Conservation (phyloP, 495 filamentous ascomycete genomes). For the Durotheca rogersii region DNA sequence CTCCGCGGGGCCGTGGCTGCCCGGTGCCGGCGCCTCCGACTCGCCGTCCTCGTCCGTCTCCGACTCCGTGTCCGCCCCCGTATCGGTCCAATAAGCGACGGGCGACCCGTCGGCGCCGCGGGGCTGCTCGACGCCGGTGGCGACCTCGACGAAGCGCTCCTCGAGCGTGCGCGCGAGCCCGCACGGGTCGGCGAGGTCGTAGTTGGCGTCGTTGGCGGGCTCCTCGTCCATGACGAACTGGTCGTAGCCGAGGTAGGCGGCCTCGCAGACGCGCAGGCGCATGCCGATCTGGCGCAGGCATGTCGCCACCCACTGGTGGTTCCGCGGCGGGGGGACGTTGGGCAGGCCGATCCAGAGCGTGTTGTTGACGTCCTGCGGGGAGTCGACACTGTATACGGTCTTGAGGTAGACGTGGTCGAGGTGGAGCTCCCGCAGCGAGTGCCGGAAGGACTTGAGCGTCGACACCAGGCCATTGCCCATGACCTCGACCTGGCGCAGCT, state of each 20-base stretch:
- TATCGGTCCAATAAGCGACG: conserved; percentile 18
- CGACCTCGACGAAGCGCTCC: conserved; percentile 34
- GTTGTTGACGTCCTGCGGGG: conserved; percentile 9
- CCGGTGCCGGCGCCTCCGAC: not conserved
- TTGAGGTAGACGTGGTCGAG: conserved; percentile 30
- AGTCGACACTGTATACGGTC: conserved; percentile 13
- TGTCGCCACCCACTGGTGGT: conserved; percentile 28
- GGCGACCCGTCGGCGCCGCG: conserved; percentile 3
- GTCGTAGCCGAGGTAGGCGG: conserved; percentile 27
- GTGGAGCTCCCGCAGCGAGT: conserved; percentile 29
- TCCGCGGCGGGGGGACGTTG: conserved; percentile 17
- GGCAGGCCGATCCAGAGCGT: conserved; percentile 33
- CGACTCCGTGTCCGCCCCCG: conserved; percentile 12
- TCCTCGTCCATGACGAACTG: conserved; percentile 11
- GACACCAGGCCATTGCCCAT: conserved; percentile 10
- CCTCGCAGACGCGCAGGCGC: conserved; percentile 28
- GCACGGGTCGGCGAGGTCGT: conserved; percentile 29
- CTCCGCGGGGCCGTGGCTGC: conserved; percentile 9
- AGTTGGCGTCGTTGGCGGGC: not conserved
- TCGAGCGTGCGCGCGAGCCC: conserved; percentile 17
- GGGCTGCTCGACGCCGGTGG: conserved; percentile 24
- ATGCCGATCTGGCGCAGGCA: conserved; percentile 17
- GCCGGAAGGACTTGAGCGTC: conserved; percentile 11
- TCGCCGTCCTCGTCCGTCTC: conserved; percentile 3
- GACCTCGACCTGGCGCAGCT: conserved; percentile 30